Percentiles rank a stretch among this genome's conserved stretches.
These are phyloP conservation scores for Barnettozyma siamensis DNA, from an alignment of 805 yeast species.

Conservation along the genomic window DNA sequence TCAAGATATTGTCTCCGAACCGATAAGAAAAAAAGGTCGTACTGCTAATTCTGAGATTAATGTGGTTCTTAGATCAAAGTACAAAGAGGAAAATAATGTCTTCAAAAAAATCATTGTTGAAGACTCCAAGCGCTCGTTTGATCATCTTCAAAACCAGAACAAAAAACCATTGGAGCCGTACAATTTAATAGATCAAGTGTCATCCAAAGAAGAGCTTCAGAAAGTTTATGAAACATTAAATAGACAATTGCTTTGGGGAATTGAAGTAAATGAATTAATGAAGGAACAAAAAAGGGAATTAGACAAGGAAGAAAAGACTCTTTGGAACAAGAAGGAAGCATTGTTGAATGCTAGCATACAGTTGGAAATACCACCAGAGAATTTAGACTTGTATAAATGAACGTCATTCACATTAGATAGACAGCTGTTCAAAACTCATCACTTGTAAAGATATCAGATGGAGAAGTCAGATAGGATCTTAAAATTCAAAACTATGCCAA, in stretches of 20 bases:
- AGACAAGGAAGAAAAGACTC: slow-evolving; percentile 28
- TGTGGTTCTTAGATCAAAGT: slow-evolving; percentile 17
- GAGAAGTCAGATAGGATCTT: too few species aligned
- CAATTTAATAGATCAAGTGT: slow-evolving; percentile 11
- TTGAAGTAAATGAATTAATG: slow-evolving; percentile 34
- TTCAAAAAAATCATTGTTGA: slow-evolving; percentile 1
- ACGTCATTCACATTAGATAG: too few species aligned
- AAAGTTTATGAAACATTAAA: slow-evolving; percentile 26
- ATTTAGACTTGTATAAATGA: background rate
- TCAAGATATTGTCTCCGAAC: slow-evolving; percentile 23
- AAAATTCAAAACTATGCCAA: too few species aligned
- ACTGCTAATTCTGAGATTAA: slow-evolving; percentile 23
- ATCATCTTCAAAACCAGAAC: slow-evolving; percentile 9
- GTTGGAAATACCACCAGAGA: slow-evolving; percentile 22
- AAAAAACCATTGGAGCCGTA: slow-evolving; percentile 19
- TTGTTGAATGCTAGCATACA: slow-evolving; percentile 38
- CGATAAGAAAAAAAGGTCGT: slow-evolving; percentile 22
- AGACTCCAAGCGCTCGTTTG: slow-evolving; percentile 7
- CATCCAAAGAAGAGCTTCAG: slow-evolving; percentile 10
- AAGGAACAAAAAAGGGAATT: slow-evolving; percentile 26
- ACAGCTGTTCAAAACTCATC: too few species aligned
- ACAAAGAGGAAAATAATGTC: slow-evolving; percentile 12
- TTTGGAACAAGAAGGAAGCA: slow-evolving; percentile 38
- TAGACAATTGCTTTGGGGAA: slow-evolving; percentile 32
- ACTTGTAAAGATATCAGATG: too few species aligned